These are phyloP conservation scores for Hypoxylon sp. DNA, from an alignment of 2,329 filamentous ascomycete genomes.

Conservation along the genomic window DNA sequence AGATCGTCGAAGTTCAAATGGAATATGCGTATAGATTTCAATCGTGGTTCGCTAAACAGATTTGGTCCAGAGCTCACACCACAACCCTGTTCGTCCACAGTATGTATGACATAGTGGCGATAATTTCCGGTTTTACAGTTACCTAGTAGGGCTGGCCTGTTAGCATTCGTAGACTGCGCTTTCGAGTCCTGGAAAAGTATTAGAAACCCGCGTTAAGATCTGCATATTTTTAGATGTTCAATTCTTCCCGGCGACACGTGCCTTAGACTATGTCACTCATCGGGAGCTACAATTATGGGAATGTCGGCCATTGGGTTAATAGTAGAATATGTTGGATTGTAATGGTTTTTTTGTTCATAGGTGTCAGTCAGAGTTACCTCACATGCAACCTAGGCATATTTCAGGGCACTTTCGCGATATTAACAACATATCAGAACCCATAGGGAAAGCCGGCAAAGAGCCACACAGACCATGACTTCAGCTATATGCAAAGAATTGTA, in stretches of 20 bases:
- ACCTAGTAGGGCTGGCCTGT: conserved; percentile 39
- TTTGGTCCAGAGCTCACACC: conserved; percentile 19
- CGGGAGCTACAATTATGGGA: not conserved
- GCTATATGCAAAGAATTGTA: conserved; percentile 4
- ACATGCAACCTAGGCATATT: conserved; percentile 22
- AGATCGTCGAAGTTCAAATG: conserved; percentile 24
- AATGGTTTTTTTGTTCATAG: conserved; percentile 11
- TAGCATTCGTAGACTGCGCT: conserved; percentile 24
- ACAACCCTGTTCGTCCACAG: conserved; percentile 19
- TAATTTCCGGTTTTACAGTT: conserved; percentile 19
- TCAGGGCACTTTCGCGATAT: not conserved
- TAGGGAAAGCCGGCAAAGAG: not conserved
- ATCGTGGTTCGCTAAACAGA: conserved; percentile 21
- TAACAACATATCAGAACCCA: not conserved
- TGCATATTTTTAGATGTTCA: conserved; percentile 8
- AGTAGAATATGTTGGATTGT: conserved; percentile 9
- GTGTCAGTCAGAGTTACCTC: conserved; percentile 19
- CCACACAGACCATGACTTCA: conserved; percentile 1
- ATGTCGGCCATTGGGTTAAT: not conserved
- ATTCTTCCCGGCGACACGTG: conserved; percentile 4
- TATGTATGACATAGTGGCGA: conserved; percentile 31
- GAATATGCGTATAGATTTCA: conserved; percentile 22
- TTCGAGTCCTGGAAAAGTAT: conserved; percentile 7
- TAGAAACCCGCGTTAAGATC: conserved; percentile 25
- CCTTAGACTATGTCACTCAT: not conserved